Evolutionary conservation across 805 yeast genomes (phyloP).

Genomic region (Candida hungchunana): DNA sequence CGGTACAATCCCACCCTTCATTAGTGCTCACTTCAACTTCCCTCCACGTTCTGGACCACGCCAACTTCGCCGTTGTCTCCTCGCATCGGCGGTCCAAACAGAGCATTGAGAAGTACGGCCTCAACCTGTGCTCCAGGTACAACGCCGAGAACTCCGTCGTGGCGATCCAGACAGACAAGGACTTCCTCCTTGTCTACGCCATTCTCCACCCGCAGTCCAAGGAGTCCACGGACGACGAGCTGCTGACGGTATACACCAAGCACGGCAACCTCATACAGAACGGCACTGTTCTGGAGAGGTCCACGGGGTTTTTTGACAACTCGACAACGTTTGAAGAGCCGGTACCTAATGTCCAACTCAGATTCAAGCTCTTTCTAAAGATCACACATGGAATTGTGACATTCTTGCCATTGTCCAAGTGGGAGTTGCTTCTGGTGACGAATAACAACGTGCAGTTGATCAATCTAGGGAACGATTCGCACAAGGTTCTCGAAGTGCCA

Average conservation of each 20-base stretch:
- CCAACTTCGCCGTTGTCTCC: constrained; percentile 31
- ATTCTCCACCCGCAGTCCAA: constrained; percentile 9
- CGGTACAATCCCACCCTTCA: constrained; percentile 1
- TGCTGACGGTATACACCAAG: constrained; percentile 19
- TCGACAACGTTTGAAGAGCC: constrained; percentile 21
- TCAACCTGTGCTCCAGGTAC: constrained; percentile 28
- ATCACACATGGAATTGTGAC: constrained; percentile 23
- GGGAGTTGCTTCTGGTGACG: constrained; percentile 18
- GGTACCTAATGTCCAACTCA: constrained; percentile 19
- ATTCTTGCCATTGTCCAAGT: constrained; percentile 17
- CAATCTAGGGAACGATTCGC: constrained; percentile 14
- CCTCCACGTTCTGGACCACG: constrained; percentile 30
- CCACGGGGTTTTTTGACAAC: constrained; percentile 15
- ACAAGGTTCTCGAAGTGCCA: constrained; percentile 8
- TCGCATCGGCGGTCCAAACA: constrained; percentile 31
- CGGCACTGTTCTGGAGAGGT: constrained; percentile 20
- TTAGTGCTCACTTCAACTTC: constrained; percentile 30
- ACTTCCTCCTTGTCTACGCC: constrained; percentile 36
- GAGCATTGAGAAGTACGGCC: constrained; percentile 36
- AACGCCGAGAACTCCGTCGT: constrained; percentile 26
- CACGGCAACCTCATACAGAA: constrained; percentile 22
- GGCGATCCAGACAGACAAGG: constrained; percentile 32
- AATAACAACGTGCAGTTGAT: constrained; percentile 17
- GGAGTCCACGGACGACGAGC: constrained; percentile 19
- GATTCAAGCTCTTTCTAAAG: constrained; percentile 26